These are phyloP conservation scores for Elongisporangium senticosum DNA, from an alignment of 352 stramenopile genomes.

Conservation along the genomic window DNA sequence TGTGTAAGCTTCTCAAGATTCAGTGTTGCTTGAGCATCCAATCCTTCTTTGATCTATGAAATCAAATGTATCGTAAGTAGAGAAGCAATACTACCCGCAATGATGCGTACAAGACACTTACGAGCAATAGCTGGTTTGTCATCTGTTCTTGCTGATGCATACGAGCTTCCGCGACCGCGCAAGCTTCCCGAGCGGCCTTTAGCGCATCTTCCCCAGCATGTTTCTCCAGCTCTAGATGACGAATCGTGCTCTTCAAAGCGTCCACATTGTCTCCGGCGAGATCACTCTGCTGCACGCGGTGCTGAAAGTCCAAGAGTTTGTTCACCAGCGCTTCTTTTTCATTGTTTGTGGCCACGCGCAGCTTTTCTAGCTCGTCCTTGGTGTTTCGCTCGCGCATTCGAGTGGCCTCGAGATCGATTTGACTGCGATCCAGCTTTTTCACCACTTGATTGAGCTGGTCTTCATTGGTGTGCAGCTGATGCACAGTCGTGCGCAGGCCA, in stretches of 20 bases:
- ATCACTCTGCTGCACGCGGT: constrained; percentile 32
- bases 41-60: neutral
- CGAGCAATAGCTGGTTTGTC: constrained; percentile 29
- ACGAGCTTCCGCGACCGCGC: constrained; percentile 10
- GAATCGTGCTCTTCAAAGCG: constrained; percentile 26
- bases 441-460: constrained; percentile 34
- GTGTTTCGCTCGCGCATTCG: constrained; percentile 46
- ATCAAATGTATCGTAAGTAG: neutral
- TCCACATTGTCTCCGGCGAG: constrained; percentile 20
- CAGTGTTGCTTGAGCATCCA: neutral
- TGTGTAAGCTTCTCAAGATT: neutral
- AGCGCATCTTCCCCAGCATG: constrained; percentile 10
- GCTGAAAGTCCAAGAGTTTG: constrained; percentile 57
- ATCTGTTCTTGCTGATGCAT: constrained; percentile 42
- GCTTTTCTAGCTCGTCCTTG: constrained; percentile 41
- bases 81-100: neutral
- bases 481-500: constrained; percentile 45
- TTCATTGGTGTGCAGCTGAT: constrained; percentile 27
- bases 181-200: constrained; percentile 5
- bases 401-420: constrained; percentile 43
- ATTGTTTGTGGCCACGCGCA: constrained; percentile 29
- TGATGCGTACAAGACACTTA: neutral
- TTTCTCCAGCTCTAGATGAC: constrained; percentile 26
- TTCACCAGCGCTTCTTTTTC: constrained; percentile 50
- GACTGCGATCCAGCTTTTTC: constrained; percentile 39